These are phyloP conservation scores for Boletus smithii DNA, from an alignment of 1,284 basidiomycete genomes.

Conservation along the genomic window DNA sequence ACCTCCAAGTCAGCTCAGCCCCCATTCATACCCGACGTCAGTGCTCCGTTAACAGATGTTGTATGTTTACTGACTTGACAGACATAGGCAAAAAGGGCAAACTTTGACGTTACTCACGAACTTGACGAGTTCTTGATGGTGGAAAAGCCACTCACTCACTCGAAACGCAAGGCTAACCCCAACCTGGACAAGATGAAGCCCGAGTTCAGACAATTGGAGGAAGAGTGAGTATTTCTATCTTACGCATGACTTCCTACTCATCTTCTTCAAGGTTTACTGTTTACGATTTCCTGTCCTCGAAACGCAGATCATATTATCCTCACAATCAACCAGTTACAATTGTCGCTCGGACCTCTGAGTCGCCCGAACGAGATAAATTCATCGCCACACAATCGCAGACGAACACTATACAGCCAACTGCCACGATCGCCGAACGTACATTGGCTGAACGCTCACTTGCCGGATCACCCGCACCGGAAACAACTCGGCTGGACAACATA, in stretches of 20 bases:
- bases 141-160: constrained; percentile 93
- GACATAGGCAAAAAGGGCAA: constrained; percentile 82
- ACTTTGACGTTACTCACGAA: constrained; percentile 97
- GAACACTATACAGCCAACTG: constrained; percentile 45
- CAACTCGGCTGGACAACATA: constrained; percentile 22
- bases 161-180: constrained; percentile 82
- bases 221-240: constrained; percentile 61
- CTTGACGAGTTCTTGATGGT: constrained; percentile 95
- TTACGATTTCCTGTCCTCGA: constrained; percentile 67
- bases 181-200: constrained; percentile 85
- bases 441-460: constrained; percentile 58
- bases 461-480: constrained; percentile 45
- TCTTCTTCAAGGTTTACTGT: constrained; percentile 59
- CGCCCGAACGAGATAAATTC: constrained; percentile 35
- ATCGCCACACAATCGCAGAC: constrained; percentile 39
- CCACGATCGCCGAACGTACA: constrained; percentile 50
- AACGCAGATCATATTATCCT: constrained; percentile 74
- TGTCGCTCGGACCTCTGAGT: constrained; percentile 40
- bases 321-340: constrained; percentile 66
- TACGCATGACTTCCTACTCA: neutral
- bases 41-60: constrained; percentile 32
- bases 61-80: constrained; percentile 13
- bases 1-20: constrained; percentile 75
- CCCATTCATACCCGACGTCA: constrained; percentile 88
- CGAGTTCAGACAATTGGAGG: constrained; percentile 89